Base-by-base conservation (phyloP, 257 asterid genomes). In the Nicotiana obtusifolia region DNA sequence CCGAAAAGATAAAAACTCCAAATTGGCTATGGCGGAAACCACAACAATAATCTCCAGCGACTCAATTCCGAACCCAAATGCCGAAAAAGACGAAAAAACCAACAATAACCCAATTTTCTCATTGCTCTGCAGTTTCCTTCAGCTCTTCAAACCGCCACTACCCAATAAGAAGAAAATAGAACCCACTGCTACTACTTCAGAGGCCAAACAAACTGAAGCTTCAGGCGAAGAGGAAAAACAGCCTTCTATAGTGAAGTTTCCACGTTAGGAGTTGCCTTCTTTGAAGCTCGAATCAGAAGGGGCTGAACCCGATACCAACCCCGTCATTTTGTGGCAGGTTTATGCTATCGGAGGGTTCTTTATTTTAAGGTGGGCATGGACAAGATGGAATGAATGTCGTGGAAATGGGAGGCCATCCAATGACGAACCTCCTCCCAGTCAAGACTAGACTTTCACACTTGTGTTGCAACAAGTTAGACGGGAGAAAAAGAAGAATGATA, bases 301-400 rank as follows among this genome's bases (percentile, higher is more conserved):
- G 64, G 84, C 85, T 84, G 94, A 88, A 33, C 84, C 78, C 82
- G 85, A 81, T 26, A 88, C 91, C 44, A 90, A 86, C 73, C 95
- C 97, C 10, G 62, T 85, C n/a, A 78, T 89, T 56, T 87, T 92
- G 7, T 92, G 97, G 97, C 95, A 91, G 97, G 99, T 94, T 3
- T 95, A 95, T 85, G 99, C 97, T 47, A 85, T 95, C 37, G 98
- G 98, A 8, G 96, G 97, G 64, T 83, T 89, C 86, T 86, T 93
- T 83, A 81, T 95, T 64, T 60, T 90, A 86, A 89, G 88, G 86
- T 93, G 99, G 99, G 98, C 97, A 13, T 95, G 97, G 98, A 83
- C 78, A 35, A 90, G 93, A 81, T 95, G 98, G 98, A 95, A 93
- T 7, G 98, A 95, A 60, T 84, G 92, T 81, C 93, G 84, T 86